Conservation (phyloP, 768 basidiomycete species). For the Amanita thiersii region DNA sequence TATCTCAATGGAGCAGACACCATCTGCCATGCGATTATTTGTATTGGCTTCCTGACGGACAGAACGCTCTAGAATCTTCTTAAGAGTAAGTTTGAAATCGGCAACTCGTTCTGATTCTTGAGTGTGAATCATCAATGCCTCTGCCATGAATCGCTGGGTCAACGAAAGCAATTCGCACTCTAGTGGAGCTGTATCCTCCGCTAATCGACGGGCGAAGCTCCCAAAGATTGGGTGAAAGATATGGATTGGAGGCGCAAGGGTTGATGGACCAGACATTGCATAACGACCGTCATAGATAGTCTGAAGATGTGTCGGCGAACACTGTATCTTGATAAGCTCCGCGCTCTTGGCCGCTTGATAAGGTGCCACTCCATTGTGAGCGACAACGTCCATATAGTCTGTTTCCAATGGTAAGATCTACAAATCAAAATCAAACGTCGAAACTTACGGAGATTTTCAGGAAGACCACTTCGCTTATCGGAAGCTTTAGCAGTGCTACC, state of each 20-base stretch:
- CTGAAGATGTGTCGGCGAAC: background rate
- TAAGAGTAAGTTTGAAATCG: too few species aligned
- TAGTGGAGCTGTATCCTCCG: background rate
- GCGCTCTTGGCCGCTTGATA: too few species aligned
- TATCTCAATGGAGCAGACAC: background rate
- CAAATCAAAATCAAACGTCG: too few species aligned
- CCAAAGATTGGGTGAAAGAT: slow-evolving; percentile 17
- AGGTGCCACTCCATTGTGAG: too few species aligned
- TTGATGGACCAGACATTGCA: background rate
- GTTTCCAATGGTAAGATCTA: too few species aligned
- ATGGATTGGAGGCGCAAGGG: slow-evolving; percentile 14
- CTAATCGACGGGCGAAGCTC: slow-evolving; percentile 12
- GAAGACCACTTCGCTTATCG: too few species aligned
- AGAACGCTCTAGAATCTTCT: too few species aligned
- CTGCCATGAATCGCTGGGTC: slow-evolving; percentile 11
- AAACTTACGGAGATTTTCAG: too few species aligned
- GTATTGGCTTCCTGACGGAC: background rate
- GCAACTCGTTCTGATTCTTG: too few species aligned
- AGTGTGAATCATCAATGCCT: slow-evolving; percentile 12
- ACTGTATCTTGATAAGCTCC: too few species aligned
- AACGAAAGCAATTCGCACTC: background rate
- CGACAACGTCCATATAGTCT: too few species aligned
- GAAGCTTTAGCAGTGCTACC: too few species aligned
- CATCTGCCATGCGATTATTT: background rate
- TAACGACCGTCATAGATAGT: slow-evolving; percentile 3